Evolutionary conservation across 768 basidiomycete genomes (phyloP), one percentile per base, ranked within the genome.

Genomic region (Lactifluus volemus): DNA sequence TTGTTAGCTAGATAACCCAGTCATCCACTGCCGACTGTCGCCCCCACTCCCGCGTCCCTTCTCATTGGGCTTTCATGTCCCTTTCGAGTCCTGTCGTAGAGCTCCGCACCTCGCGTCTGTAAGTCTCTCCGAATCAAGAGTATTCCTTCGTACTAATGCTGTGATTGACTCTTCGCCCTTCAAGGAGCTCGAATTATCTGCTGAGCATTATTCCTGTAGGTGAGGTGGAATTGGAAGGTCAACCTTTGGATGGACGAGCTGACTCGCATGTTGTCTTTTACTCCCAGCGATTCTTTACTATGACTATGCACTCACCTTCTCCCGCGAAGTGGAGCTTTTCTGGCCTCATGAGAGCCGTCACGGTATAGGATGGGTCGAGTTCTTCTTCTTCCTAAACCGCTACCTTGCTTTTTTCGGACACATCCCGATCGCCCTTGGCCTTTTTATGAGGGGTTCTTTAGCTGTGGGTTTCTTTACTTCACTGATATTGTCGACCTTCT

Each of bases 291-390:
- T 68, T 36, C 61, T 68, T 32, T 67, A 63, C 25, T 67, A 65
- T 44, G 67, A 68, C 63, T 68, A 64, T 25, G 30, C 38, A 41
- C 61, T 68, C 17, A 68, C 67, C 19, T 55, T 68, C n/a, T 21
- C 56, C 21, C 36, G 51, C 45, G 67, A 68, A 59, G 56, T 68
- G 12, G 59, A 63, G 32, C 45, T 39, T n/a, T 67, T 63, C 50
- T 68, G 67, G 67, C 19, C 39, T 6, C 21, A 36, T 32, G 14
- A 41, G 7, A 55, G 36, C 14, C 58, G 41, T 25, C 25, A 25
- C 2, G 25, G 25, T 19, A 19, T 29, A 4, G 56, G 29, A 19
- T 50, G 52, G 38, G 60, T 55, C 17, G 36, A 66, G 11, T 17
- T 51, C 14, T 9, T 67, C 4, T 68, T 64, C 58, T 65, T 68